Conservation (phyloP, 129 eudicot species). For the Heracleum sosnowskyi region DNA sequence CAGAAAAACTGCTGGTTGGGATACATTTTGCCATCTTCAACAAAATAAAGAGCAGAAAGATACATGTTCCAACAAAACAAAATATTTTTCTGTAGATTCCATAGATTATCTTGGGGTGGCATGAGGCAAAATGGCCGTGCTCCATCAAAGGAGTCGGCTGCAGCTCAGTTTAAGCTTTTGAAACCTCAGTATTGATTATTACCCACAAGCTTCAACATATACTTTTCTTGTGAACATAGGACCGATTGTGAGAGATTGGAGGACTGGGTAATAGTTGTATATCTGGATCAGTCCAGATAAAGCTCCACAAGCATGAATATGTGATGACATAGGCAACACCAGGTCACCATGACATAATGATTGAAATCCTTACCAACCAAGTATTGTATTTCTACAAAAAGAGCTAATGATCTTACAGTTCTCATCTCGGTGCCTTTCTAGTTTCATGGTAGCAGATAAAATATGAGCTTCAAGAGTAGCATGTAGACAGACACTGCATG, state of each 20-base stretch:
- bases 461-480: not conserved
- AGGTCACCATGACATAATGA: not conserved
- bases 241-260: not conserved
- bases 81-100: not conserved
- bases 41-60: not conserved
- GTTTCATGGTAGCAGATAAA: not conserved
- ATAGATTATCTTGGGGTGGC: not conserved
- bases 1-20: not conserved
- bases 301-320: not conserved
- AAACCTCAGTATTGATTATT: not conserved
- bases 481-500: not conserved
- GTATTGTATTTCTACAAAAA: too few relatives aligned
- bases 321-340: not conserved
- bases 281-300: not conserved
- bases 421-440: not conserved
- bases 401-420: not conserved
- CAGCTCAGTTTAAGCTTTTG: not conserved
- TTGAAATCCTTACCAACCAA: not conserved
- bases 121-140: not conserved
- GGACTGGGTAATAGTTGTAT: not conserved
- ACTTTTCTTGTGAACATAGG: not conserved
- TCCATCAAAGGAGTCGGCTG: not conserved
- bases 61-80: not conserved
- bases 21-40: not conserved
- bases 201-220: too few relatives aligned